Conservation (phyloP, 1,284 basidiomycete genomes). For the Cutaneotrichosporon sp. region DNA sequence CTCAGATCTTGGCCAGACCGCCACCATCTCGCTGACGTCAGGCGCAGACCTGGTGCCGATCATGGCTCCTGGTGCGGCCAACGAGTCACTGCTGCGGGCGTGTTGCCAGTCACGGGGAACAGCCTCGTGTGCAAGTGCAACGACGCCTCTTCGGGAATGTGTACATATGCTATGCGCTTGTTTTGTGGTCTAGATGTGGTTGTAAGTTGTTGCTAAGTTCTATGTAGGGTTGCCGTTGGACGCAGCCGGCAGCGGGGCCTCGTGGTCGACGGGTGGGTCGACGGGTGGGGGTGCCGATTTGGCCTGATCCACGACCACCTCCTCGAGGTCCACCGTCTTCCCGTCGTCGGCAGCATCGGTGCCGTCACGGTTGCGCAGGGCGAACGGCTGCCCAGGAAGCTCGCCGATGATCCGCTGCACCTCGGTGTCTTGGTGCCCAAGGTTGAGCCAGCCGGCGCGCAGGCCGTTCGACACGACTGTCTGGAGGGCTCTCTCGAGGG, state of each 20-base stretch:
- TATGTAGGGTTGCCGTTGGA: neutral
- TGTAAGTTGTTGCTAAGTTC: neutral
- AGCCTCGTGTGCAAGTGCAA: too few species aligned
- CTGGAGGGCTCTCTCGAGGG: constrained; percentile 66
- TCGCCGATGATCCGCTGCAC: constrained; percentile 27
- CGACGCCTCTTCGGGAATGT: too few species aligned
- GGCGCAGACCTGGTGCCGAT: too few species aligned
- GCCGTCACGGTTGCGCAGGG: constrained; percentile 17
- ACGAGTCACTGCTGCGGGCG: too few species aligned
- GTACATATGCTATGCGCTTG: neutral
- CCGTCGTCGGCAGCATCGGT: constrained; percentile 3
- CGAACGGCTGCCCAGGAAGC: constrained; percentile 23
- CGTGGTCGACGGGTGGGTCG: neutral
- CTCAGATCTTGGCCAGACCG: too few species aligned
- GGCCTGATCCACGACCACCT: neutral
- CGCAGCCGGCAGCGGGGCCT: neutral
- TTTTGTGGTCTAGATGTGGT: neutral
- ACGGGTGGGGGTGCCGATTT: neutral
- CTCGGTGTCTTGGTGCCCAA: constrained; percentile 40
- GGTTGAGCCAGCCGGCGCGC: constrained; percentile 62
- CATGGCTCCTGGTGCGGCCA: too few species aligned
- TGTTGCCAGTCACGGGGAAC: too few species aligned
- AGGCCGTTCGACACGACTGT: constrained; percentile 72
- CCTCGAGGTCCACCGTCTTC: neutral
- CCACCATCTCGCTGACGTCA: too few species aligned